Base-by-base conservation (phyloP, 2,329 filamentous ascomycete genomes). In the Phoma sp. region DNA sequence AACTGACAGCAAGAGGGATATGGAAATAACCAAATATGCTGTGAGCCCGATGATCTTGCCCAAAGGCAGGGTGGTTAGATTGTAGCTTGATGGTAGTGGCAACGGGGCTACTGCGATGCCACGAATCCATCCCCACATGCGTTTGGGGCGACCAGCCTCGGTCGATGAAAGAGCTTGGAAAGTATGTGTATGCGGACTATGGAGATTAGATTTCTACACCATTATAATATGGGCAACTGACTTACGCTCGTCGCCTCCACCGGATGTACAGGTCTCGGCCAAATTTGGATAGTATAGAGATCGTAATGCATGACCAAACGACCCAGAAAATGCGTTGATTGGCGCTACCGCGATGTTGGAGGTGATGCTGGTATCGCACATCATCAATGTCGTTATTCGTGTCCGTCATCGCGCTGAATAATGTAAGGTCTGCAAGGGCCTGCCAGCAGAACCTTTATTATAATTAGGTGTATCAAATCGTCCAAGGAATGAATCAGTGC, bases 301-400 rank as follows among this genome's bases (percentile, higher is more conserved):
- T 45, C 1, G 45, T 32, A 39, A 67, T 54, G 27, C 56, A 49
- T 25, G 49, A 33, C 67, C 66, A 70, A 8, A 59, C 39, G 1
- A 55, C 10, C 45, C 49, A 47, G 23, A 62, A 61, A 6, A 70
- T 37, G 1, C 41, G 51, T 14, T 60, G 55, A 30, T 69, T 65
- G 10, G 41, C 42, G 18, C 47, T 41, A 2, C 62, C 61, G 38
- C 67, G 57, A 43, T 69, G 65, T 38, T 57, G 51, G 7, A 68
- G 40, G 39, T 69, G 66, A 44, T 68, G 60, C 29, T 66, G 58
- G 43, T 67, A 65, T 8, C 66, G 64, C 14, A 63, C 52, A 35
- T 66, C 59, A 22, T 67, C 65, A 32, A 67, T 39, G 14, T 60
- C 47, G 30, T 14, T 35, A 3, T 18, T 38, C 9, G 25, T 24